Evolutionary conservation across 2,329 filamentous ascomycete genomes (phyloP).

Genomic region (Diplocarpon mali): DNA sequence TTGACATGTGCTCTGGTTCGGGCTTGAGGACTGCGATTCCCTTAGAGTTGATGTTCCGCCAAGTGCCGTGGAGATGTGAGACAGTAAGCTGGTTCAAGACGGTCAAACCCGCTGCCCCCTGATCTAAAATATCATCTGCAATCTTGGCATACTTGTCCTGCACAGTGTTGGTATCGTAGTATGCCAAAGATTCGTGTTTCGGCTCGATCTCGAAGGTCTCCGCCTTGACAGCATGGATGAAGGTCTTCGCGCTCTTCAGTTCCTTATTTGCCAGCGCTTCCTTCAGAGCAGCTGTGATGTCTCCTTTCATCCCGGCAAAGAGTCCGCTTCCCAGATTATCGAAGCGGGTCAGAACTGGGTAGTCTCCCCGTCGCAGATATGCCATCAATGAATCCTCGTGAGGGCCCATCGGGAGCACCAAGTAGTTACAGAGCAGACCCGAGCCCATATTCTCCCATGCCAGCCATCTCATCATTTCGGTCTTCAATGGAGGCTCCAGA

Average conservation of each 20-base stretch:
- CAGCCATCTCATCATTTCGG: constrained; percentile 72
- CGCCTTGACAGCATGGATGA: constrained; percentile 50
- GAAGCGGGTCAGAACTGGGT: constrained; percentile 62
- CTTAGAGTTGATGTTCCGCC: constrained; percentile 66
- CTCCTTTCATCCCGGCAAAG: constrained; percentile 56
- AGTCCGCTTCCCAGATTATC: constrained; percentile 60
- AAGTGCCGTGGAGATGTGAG: constrained; percentile 72
- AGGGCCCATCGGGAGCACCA: constrained; percentile 74
- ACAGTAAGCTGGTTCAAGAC: constrained; percentile 68
- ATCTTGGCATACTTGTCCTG: constrained; percentile 56
- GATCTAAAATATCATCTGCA: constrained; percentile 46
- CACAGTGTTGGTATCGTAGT: constrained; percentile 58
- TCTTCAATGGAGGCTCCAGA: constrained; percentile 51
- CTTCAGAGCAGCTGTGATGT: constrained; percentile 53
- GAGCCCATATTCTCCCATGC: constrained; percentile 88
- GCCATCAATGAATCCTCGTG: constrained; percentile 61
- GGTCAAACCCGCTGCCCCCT: constrained; percentile 48
- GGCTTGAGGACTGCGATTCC: constrained; percentile 80
- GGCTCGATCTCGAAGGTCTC: constrained; percentile 55
- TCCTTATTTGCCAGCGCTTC: constrained; percentile 45
- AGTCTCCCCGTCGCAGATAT: constrained; percentile 66
- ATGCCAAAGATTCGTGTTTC: constrained; percentile 58
- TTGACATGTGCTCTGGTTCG: constrained; percentile 60
- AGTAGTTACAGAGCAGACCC: constrained; percentile 67
- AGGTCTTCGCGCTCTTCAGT: constrained; percentile 44